Evolutionary conservation across 306 rosid species (phyloP), one percentile per base, ranked within the genome.

Genomic region (Malus fusca): DNA sequence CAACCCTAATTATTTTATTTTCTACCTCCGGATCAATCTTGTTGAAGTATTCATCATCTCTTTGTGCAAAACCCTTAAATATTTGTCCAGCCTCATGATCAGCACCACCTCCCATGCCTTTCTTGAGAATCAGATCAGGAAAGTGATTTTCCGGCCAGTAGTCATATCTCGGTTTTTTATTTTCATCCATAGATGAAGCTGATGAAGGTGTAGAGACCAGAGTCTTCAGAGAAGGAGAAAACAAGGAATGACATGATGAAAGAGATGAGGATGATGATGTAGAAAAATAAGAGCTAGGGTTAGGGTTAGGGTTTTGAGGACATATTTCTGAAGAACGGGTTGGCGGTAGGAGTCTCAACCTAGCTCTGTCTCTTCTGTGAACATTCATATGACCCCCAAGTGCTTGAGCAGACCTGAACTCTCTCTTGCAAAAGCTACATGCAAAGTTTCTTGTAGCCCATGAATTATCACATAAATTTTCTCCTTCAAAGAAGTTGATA

Each of bases 341-440:
- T 11, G 84, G 76, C 55, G 78, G 65, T 1, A 89, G 81, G 35
- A 86, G 86, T 73, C 89, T 85, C 76, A 91, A 71, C 77, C 90
- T 89, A 53, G 96, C 97, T 79, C 96, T 89, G 79, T 93, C 98
- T 82, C 91, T 88, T 70, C 97, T 88, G 58, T 93, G 98, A 73
- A 93, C 93, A 84, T 93, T 93, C 98, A 93, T 93, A 48, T 90
- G 97, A 40, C 97, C 97, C 40, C 97, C 97, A 71, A 91, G 84
- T 44, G 93, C 97, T 82, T 90, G 97, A 74, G 98, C 97, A 26
- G 97, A 93, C 64, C 83, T 88, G 82, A 93, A 93, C 76, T 86
- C 91, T 84, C 96, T 93, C 69, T 79, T 85, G 87, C 98, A 93
- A 80, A 93, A 93, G 84, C 88, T 89, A 69, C 98, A 93, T 0